A percentile compares a stretch with the other conserved stretches of the same genome.
Conservation (phyloP, 1,284 basidiomycete species). For the Rhizoctonia solani region DNA sequence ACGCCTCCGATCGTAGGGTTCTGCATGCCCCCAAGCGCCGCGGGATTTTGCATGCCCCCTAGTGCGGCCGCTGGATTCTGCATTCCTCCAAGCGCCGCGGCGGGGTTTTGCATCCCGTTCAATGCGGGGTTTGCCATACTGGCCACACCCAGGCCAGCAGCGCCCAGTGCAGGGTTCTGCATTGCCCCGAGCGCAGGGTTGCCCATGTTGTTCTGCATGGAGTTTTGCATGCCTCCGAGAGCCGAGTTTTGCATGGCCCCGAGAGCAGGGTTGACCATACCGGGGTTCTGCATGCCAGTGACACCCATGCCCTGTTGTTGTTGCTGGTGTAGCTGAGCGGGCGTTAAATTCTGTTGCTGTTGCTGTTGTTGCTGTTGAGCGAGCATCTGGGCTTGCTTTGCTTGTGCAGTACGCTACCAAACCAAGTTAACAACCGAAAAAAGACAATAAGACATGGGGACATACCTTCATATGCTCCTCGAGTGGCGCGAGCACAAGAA, state of each 20-base stretch:
- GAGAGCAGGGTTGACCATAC: too few species aligned
- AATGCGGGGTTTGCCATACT: too few species aligned
- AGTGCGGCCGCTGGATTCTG: too few species aligned
- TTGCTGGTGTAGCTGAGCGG: constrained; percentile 18
- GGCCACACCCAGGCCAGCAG: too few species aligned
- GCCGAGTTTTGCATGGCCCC: background rate
- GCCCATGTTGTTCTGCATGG: too few species aligned
- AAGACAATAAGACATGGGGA: background rate
- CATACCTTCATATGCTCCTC: constrained; percentile 29
- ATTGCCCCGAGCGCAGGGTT: background rate
- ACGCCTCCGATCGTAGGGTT: too few species aligned
- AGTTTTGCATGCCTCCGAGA: background rate
- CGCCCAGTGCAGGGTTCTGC: background rate
- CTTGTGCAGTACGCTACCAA: constrained; percentile 11
- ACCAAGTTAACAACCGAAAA: constrained; percentile 10
- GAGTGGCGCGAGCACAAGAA: background rate
- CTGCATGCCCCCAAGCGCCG: too few species aligned
- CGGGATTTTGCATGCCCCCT: background rate
- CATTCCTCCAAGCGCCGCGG: too few species aligned
- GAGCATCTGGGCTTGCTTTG: constrained; percentile 12
- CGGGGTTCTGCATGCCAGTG: background rate
- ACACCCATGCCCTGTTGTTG: background rate
- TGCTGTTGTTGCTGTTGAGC: constrained; percentile 15
- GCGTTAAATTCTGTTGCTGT: constrained; percentile 5
- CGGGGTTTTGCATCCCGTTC: too few species aligned